Base-by-base conservation (phyloP, 257 asterid genomes). In the Leptodermis oblonga region DNA sequence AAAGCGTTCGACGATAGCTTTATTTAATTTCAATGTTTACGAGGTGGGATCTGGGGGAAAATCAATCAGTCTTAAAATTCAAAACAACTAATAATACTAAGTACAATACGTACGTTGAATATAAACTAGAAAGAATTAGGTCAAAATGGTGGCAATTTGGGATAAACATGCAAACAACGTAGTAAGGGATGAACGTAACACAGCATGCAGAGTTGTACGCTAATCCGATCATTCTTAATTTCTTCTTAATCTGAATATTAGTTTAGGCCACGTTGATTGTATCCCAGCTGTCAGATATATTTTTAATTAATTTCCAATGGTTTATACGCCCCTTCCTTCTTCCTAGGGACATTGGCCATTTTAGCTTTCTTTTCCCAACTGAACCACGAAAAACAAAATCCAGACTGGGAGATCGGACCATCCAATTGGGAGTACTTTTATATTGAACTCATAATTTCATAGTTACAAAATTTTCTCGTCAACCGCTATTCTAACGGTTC, bases 1-100 rank as follows among this genome's bases (percentile, higher is more conserved):
- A n/a, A 4, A 39, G 3, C 1, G 45, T 8, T 5, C 12, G 45
- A 39, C 11, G 45, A 39, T 39, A 8, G 7, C 0, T 39, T 39
- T 5, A 39, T 39, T 39, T 39, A 39, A 39, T 39, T 52, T 52
- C 30, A 52, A 12, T 7, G 62, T 56, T 8, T 56, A 28, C 31
- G 62, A 56, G 62, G 62, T 56, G 20, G 62, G 62, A 56, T 56
- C 62, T 56, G 62, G 59, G 15, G 62, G 62, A 25, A 56, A 56
- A 10, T 54, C 11, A 54, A 34, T 34, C 45, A 56, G n/a, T 56
- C 17, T 11, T n/a, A n/a, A n/a, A n/a, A n/a, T n/a, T n/a, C n/a
- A n/a, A 54, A 54, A 54, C 61, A 56, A 52, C 0, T 22, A 26
- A 26, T 5, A 52, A 6, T 52, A 1, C 7, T 49, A 39, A n/a